A percentile compares a stretch with the other conserved stretches of the same genome.
Conservation (phyloP, 2,329 filamentous ascomycete species). For the Calonectria fujianensis region DNA sequence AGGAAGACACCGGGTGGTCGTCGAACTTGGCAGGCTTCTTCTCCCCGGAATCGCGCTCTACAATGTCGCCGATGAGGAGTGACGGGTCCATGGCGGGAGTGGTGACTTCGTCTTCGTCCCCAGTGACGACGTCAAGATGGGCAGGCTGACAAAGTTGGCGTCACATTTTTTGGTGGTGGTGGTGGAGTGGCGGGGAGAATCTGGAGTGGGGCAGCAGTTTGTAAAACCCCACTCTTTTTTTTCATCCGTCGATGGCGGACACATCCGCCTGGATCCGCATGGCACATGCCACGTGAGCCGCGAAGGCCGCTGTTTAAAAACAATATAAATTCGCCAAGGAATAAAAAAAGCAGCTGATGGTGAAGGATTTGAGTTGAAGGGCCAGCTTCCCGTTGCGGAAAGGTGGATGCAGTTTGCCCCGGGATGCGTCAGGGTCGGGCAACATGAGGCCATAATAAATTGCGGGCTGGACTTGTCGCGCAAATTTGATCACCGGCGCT, state of each 20-base stretch:
- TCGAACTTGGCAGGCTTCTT: conserved; percentile 78
- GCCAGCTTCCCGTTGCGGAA: conserved; percentile 38
- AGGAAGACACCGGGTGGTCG: conserved; percentile 65
- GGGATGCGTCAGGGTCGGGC: conserved; percentile 38
- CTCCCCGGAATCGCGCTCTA: conserved; percentile 80
- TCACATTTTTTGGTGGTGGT: conserved; percentile 48
- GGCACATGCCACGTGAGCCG: conserved; percentile 45
- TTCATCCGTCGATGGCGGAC: conserved; percentile 42
- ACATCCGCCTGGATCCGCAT: conserved; percentile 40
- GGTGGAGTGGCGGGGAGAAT: conserved; percentile 47
- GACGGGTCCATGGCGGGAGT: conserved; percentile 60
- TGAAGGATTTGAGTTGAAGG: not conserved
- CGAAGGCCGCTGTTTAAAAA: conserved; percentile 18
- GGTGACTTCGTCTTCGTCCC: conserved; percentile 22
- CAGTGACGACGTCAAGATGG: conserved; percentile 28
- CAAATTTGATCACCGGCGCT: conserved; percentile 21
- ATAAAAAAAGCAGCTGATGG: not conserved
- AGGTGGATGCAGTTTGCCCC: conserved; percentile 34
- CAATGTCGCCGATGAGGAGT: conserved; percentile 83
- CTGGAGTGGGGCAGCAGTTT: conserved; percentile 45
- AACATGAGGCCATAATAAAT: conserved; percentile 44
- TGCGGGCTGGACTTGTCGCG: conserved; percentile 35
- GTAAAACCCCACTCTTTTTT: conserved; percentile 43
- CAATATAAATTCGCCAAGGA: conserved; percentile 1
- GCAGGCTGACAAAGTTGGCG: conserved; percentile 41